Evolutionary conservation across 768 basidiomycete genomes (phyloP).

Genomic region (Amanita molliuscula): DNA sequence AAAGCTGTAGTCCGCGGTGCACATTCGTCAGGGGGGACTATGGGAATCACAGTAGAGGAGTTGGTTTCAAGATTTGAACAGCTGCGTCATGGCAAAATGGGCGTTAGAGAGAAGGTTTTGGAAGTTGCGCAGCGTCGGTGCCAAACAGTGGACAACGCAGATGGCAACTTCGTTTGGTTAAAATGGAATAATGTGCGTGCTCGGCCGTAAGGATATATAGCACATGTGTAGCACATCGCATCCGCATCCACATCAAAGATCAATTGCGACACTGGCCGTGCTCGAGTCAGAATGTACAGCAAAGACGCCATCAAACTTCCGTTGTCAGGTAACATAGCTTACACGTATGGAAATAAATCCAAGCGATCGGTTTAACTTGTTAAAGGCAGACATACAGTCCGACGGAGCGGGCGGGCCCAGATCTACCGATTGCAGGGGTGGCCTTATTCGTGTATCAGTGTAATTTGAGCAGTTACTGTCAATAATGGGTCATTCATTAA

Average conservation of each 20-base stretch:
- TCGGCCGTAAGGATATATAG: conserved; percentile 5
- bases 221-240: background rate
- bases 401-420: background rate
- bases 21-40: conserved; percentile 49
- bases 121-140: conserved; percentile 71
- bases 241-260: background rate
- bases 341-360: background rate
- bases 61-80: conserved; percentile 46
- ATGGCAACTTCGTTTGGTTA: conserved; percentile 51
- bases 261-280: background rate
- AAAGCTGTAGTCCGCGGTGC: conserved; percentile 53
- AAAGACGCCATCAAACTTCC: background rate
- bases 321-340: conserved; percentile 2
- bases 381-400: background rate
- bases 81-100: conserved; percentile 40
- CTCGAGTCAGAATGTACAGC: background rate
- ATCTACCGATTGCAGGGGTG: conserved; percentile 2
- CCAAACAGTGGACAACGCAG: conserved; percentile 43
- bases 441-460: background rate
- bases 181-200: conserved; percentile 38
- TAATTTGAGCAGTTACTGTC: conserved; percentile 8
- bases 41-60: conserved; percentile 52
- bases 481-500: conserved; percentile 6
- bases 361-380: background rate
- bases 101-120: conserved; percentile 64